phyloP scores from a whole-genome alignment of 75 land plant species.

The Chamaecyparis obtusa region DNA sequence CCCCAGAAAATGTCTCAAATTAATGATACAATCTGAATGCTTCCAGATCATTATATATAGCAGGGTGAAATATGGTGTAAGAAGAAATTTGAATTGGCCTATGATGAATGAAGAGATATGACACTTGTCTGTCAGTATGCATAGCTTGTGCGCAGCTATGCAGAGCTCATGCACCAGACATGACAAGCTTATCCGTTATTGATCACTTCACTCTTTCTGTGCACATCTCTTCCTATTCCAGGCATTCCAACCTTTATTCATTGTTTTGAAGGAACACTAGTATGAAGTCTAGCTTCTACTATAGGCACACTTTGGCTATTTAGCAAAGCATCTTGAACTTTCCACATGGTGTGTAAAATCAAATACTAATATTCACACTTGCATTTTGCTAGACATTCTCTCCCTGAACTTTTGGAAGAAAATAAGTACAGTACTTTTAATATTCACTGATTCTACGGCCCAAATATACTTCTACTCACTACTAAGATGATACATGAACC shows the following conservation, averaged over 20 bases:
- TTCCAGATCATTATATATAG: background rate
- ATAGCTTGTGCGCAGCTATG: background rate
- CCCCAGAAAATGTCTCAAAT: background rate
- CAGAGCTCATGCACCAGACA: background rate
- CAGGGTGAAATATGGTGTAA: background rate
- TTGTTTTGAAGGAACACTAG: background rate
- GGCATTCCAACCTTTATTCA: background rate
- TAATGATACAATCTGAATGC: background rate
- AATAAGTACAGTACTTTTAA: background rate
- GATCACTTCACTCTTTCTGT: background rate
- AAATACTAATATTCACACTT: background rate
- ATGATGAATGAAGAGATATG: background rate
- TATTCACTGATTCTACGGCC: background rate
- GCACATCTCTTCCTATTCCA: background rate
- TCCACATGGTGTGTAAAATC: background rate
- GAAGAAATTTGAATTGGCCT: background rate
- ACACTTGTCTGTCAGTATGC: background rate
- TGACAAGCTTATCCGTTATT: background rate
- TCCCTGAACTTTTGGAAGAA: background rate
- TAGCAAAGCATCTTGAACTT: background rate
- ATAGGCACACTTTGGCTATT: background rate
- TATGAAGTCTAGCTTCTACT: background rate
- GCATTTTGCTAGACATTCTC: background rate
- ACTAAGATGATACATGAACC: background rate
- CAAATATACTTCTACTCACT: background rate